Evolutionary conservation across 148 eudicot species (phyloP), one percentile per base, ranked within the genome.

Genomic region (Vaccinium macrocarpon): DNA sequence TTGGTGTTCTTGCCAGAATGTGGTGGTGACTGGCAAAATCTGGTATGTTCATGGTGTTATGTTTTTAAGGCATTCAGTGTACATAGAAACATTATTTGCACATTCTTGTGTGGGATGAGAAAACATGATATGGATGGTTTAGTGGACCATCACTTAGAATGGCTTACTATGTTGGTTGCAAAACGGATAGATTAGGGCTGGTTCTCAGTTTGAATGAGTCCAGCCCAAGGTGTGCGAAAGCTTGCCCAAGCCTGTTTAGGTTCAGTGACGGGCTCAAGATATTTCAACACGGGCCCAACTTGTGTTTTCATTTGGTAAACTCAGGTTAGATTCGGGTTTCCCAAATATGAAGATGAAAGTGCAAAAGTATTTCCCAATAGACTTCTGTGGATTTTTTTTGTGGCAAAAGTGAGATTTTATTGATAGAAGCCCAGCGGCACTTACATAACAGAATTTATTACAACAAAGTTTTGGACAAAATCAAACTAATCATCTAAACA

Each of bases 31-130:
- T 19, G 82, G 53, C 82, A 61, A 59, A 80, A 59, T 19, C 21
- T 42, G 42, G 68, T 79, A 5, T 56, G 19, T 19, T 75, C n/a
- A 5, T 80, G 50, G 48, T 62, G 83, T 81, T 13, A 21, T 14
- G 62, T 53, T 48, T 48, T n/a, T 42, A 42, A 62, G 62, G 21
- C 25, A 46, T 81, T 62, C 74, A 49, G 38, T 81, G 83, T 62
- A 81, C 1, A 81, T 46, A 81, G 18, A 81, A 61, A 81, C 25
- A 27, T 81, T 81, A 73, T 81, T 61, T 81, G 35, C 83, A 62
- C 53, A 42, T 61, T 59, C 15, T 4, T 80, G 32, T 59, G 53
- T 21, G 32, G 68, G 61, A 61, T 80, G 82, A 21, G 76, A 38
- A 72, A 18, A 38, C 76, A 57, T 16, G 51, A 8, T 79, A 42